Evolutionary conservation across 306 rosid genomes (phyloP).

Genomic region (Begonia loranthoides): DNA sequence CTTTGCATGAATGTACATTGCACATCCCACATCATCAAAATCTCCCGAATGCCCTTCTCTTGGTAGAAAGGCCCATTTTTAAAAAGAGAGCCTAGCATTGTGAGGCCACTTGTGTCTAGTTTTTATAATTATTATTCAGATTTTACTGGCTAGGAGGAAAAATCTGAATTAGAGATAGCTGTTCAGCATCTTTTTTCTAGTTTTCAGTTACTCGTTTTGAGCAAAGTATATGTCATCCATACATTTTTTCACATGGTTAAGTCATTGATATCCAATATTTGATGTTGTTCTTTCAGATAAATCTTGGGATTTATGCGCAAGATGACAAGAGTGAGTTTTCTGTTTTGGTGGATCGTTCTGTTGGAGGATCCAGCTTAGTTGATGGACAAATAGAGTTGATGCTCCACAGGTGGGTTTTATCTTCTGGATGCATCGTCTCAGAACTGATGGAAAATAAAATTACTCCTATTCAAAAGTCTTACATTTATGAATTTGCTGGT

Average conservation of each 20-base stretch:
- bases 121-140: too few relatives aligned
- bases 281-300: constrained; percentile 20
- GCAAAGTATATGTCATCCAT: not conserved
- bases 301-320: constrained; percentile 40
- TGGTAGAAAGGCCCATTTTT: too few relatives aligned
- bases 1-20: too few relatives aligned
- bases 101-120: too few relatives aligned
- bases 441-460: not conserved
- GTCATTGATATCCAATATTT: not conserved
- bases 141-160: too few relatives aligned
- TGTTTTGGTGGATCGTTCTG: constrained; percentile 39
- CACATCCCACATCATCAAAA: too few relatives aligned
- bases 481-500: too few relatives aligned
- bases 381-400: constrained; percentile 46
- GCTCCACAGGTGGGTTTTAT: constrained; percentile 33
- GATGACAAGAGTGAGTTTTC: constrained; percentile 30
- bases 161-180: too few relatives aligned
- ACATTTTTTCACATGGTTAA: not conserved
- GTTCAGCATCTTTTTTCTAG: too few relatives aligned
- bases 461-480: too few relatives aligned
- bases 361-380: constrained; percentile 30
- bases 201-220: not conserved
- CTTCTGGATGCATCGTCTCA: constrained; percentile 2
- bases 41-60: too few relatives aligned
- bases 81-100: too few relatives aligned